Conservation (phyloP, 768 basidiomycete genomes). For the Boletus coccyginus region DNA sequence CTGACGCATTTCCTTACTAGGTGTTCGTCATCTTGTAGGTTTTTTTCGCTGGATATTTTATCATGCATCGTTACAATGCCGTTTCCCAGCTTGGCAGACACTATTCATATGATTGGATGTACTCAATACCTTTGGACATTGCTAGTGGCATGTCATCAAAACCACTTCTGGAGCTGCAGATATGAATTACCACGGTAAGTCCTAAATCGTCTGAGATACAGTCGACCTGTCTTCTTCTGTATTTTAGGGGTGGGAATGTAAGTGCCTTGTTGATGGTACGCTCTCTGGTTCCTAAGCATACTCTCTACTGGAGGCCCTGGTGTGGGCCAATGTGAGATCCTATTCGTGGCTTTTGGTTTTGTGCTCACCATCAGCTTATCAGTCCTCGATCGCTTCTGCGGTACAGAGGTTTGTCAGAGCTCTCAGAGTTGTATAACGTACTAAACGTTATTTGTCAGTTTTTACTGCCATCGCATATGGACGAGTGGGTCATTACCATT, state of each 20-base stretch:
- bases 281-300: not conserved
- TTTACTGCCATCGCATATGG: constrained; percentile 14
- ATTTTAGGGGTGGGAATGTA: constrained; percentile 10
- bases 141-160: constrained; percentile 3
- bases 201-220: too few species aligned
- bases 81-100: constrained; percentile 2
- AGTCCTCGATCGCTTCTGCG: not conserved
- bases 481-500: constrained; percentile 1
- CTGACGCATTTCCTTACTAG: not conserved
- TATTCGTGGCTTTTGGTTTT: not conserved
- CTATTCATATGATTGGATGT: constrained; percentile 1
- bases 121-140: constrained; percentile 5
- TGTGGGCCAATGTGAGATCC: not conserved
- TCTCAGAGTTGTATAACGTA: not conserved
- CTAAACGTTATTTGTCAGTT: not conserved
- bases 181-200: constrained; percentile 4
- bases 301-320: not conserved
- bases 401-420: constrained; percentile 9
- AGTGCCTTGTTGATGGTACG: not conserved
- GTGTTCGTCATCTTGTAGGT: constrained; percentile 1
- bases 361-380: not conserved
- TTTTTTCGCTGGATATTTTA: not conserved
- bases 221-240: not conserved
- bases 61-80: not conserved
- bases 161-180: not conserved